Conservation (phyloP, 2,329 filamentous ascomycete genomes). For the Colletotrichum sp. region DNA sequence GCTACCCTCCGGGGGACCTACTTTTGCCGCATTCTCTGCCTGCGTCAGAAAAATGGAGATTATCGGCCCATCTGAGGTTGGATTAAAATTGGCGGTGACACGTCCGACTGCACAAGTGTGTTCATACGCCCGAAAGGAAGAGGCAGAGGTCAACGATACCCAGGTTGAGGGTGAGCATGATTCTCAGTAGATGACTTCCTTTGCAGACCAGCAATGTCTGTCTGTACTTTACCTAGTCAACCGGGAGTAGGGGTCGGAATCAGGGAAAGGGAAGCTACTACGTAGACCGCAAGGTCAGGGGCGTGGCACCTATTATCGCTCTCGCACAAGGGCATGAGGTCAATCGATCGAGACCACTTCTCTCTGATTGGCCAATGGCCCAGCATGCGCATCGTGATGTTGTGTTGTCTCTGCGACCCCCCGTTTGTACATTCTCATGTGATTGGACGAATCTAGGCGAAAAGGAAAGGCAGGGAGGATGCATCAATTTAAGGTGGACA, state of each 20-base stretch:
- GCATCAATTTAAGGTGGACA: background rate
- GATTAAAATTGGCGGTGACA: background rate
- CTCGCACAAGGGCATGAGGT: background rate
- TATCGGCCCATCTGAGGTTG: background rate
- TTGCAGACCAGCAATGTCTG: background rate
- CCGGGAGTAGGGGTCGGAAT: background rate
- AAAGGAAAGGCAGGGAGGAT: slow-evolving; percentile 4
- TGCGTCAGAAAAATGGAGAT: background rate
- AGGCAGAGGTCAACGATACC: background rate
- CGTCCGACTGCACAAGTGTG: background rate
- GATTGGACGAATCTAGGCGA: background rate
- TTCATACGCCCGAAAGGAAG: background rate
- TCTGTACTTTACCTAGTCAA: background rate
- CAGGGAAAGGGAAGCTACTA: background rate
- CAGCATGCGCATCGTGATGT: background rate
- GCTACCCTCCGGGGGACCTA: background rate
- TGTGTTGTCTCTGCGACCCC: background rate
- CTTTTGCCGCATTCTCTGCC: background rate
- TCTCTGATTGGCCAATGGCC: background rate
- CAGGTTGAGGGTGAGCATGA: background rate
- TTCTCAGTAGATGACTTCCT: background rate
- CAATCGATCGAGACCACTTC: background rate
- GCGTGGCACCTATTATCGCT: background rate
- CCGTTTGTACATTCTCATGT: background rate
- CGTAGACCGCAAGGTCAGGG: background rate